phyloP scores from a whole-genome alignment of 768 basidiomycete genomes.

The Glaciozyma martinii region DNA sequence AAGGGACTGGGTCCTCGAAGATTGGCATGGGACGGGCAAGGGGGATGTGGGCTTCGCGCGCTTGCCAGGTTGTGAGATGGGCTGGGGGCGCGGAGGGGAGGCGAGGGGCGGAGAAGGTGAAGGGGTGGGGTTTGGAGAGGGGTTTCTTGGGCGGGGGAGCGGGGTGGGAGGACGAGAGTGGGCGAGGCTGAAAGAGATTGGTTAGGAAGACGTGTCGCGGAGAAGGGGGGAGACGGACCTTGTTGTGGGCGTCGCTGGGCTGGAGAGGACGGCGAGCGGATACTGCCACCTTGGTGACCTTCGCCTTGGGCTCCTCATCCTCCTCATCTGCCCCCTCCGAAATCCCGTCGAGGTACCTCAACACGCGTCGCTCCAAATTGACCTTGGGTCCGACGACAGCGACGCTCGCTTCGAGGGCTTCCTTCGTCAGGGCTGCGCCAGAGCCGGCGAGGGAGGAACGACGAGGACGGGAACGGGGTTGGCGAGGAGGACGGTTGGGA shows the following conservation, averaged over 20 bases:
- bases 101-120: neutral
- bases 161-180: neutral
- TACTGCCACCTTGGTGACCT: neutral
- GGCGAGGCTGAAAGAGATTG: neutral
- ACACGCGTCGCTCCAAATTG: neutral
- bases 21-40: neutral
- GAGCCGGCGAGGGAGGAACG: neutral
- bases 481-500: no score
- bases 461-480: no score
- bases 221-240: neutral
- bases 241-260: neutral
- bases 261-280: neutral
- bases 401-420: neutral
- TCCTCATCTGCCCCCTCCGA: neutral
- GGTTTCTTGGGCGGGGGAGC: neutral
- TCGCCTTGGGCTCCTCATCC: neutral
- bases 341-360: neutral
- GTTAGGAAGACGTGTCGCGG: neutral
- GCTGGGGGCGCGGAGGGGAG: neutral
- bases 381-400: neutral
- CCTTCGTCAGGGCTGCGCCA: neutral
- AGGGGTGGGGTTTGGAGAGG: neutral
- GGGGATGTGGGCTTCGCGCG: neutral
- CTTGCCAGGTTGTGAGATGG: neutral
- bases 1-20: neutral